Base-by-base conservation (phyloP, 139 green algal species). In the Chlorella sorokiniana region DNA sequence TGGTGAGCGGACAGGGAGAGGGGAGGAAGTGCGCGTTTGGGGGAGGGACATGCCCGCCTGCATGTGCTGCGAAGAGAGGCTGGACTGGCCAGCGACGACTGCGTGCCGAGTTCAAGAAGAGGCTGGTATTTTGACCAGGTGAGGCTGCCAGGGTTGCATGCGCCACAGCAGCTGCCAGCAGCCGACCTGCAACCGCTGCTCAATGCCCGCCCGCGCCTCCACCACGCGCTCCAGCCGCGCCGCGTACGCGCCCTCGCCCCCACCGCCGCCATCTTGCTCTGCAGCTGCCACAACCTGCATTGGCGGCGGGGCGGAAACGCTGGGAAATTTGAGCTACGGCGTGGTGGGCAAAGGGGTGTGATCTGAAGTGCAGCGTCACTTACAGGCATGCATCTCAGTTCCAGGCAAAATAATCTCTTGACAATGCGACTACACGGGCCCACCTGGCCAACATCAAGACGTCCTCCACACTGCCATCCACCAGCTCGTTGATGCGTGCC, bases 221-320 rank as follows among this genome's bases (percentile, higher is more conserved):
- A 71, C 59, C 22, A 97, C 90, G 37, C 94, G 85, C 38, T 88
- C 90, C 22, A 96, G 91, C 37, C 93, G 90, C 23, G 92, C 86
- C 27, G 87, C 84, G 72, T 96, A 96, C 56, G 82, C 11, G 48
- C 74, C 73, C 20, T 35, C 61, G 18, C 65, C 59, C 84, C 89
- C 10, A 98, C 92, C 0, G 91, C 85, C 77, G 92, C 84, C 94
- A 98, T 98, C 80, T 98, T 98, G 73, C 88, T 91, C 76, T 95
- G 89, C 72, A 98, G 88, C 90, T 98, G 95, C 88, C 93, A 97
- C 70, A 98, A 79, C 68, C 87, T 87, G 79, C 64, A n/a, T 25
- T 33, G 23, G 64, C 25, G 6, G 3, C 40, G 68, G 64, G 33
- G 33, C 14, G 4, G 63, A 22, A 0, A 2, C 10, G 16, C 1